Evolutionary conservation across 768 basidiomycete genomes (phyloP).

Genomic region (Fomitopsis serialis): DNA sequence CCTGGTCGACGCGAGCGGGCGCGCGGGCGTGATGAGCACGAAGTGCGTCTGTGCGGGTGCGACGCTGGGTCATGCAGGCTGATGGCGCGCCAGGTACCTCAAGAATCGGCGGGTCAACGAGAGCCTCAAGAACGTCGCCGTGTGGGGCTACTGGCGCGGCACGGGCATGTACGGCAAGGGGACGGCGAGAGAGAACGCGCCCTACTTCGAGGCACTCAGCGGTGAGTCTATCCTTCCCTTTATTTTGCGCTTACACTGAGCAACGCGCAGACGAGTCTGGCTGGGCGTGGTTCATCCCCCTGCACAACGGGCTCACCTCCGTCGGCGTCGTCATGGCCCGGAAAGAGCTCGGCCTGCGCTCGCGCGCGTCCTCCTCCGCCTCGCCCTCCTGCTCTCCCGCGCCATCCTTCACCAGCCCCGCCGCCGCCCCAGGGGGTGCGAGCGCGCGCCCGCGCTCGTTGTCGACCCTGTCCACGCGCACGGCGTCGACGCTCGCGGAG

Average conservation of each 20-base stretch:
- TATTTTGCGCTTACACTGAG: slow-evolving; percentile 30
- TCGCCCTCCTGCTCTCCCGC: background rate
- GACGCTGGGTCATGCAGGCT: background rate
- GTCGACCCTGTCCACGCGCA: slow-evolving; percentile 3
- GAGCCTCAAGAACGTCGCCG: slow-evolving; percentile 66
- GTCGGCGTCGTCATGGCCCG: slow-evolving; percentile 49
- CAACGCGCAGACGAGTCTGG: slow-evolving; percentile 56
- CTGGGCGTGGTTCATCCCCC: slow-evolving; percentile 57
- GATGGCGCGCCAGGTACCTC: slow-evolving; percentile 35
- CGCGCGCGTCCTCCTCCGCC: slow-evolving; percentile 18
- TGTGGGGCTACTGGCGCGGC: slow-evolving; percentile 74
- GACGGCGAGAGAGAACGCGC: slow-evolving; percentile 27
- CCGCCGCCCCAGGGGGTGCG: background rate
- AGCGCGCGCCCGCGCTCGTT: background rate
- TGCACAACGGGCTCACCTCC: slow-evolving; percentile 42
- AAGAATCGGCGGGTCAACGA: slow-evolving; percentile 66
- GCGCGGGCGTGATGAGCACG: slow-evolving; percentile 65
- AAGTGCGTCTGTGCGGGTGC: slow-evolving; percentile 20
- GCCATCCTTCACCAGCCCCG: slow-evolving; percentile 6
- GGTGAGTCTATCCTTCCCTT: slow-evolving; percentile 31
- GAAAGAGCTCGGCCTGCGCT: slow-evolving; percentile 23
- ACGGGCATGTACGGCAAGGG: slow-evolving; percentile 39
- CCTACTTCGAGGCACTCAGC: slow-evolving; percentile 54
- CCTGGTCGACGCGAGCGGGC: slow-evolving; percentile 70
- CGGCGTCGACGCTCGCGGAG: slow-evolving; percentile 18